These are phyloP conservation scores for Tricholoma sp. DNA, from an alignment of 768 basidiomycete species.

Conservation along the genomic window DNA sequence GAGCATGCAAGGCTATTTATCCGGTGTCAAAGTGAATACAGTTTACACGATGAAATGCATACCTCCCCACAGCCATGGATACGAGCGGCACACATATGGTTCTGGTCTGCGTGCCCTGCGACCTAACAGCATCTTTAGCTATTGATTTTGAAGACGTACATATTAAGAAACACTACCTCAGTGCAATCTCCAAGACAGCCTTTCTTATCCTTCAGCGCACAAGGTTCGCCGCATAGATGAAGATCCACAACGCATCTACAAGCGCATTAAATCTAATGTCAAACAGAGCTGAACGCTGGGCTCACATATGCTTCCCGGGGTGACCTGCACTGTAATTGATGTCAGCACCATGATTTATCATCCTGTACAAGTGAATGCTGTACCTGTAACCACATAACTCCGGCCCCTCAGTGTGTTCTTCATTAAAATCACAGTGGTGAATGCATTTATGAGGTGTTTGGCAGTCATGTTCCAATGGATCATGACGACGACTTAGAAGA, in stretches of 20 bases:
- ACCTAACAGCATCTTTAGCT: constrained; percentile 26
- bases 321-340: neutral
- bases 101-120: constrained; percentile 39
- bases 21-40: constrained; percentile 13
- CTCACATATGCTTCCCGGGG: neutral
- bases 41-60: constrained; percentile 27
- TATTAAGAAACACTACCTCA: constrained; percentile 31
- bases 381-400: constrained; percentile 43
- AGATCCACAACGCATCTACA: constrained; percentile 45
- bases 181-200: constrained; percentile 51
- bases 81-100: constrained; percentile 49
- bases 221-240: constrained; percentile 52
- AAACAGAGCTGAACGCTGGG: neutral
- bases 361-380: neutral
- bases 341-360: neutral
- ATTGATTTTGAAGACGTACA: neutral
- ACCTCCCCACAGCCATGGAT: constrained; percentile 55
- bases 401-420: constrained; percentile 24
- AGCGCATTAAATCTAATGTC: neutral
- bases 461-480: constrained; percentile 43
- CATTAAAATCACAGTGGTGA: constrained; percentile 37
- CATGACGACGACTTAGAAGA: constrained; percentile 40
- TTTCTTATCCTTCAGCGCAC: constrained; percentile 37
- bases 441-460: constrained; percentile 43
- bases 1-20: constrained; percentile 1